Evolutionary conservation across 108 stramenopile genomes (phyloP), one percentile per base, ranked within the genome.

Genomic region (Cyclotella atomus): DNA sequence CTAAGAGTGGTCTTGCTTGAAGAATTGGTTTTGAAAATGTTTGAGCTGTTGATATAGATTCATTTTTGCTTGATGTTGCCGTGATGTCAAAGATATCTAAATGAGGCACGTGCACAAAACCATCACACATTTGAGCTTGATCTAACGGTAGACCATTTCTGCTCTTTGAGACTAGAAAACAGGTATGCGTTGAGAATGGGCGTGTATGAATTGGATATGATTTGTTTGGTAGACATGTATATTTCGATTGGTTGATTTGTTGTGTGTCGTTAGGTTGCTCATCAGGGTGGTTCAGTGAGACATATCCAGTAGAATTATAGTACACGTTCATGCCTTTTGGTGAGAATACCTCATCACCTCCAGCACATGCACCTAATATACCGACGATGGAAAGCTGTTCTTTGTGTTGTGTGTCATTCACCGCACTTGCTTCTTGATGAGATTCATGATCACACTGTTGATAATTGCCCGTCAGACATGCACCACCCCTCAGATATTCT

Each of bases 31-130:
- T 25, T 44, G 54, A 23, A 21, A 15, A 32, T 60, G 44, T 46
- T 41, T 59, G 24, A n/a, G n/a, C n/a, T 19, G 23, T 32, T 41
- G 57, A 1, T 25, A 28, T 24, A 20, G 50, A 52, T n/a, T n/a
- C n/a, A n/a, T n/a, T n/a, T n/a, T 44, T 36, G 43, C 56, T 49
- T 49, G 17, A n/a, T 17, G 47, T 49, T 49, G 47, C 32, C 20
- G 12, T 44, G 33, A 36, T 43, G 46, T 82, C 67, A 30, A 67
- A 75, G 41, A 77, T 65, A 43, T 54, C 73, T 34, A 83, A 63
- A 59, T 88, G 87, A 9, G 90, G 91, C 16, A 95, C 79, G 75
- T 95, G 94, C 0, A 92, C 75, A 83, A 92, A 95, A 27, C 54
- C 55, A 59, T 79, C 65, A 66, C 94, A 92, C 16, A 81, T 19